A percentile compares a stretch with the other conserved stretches of the same genome.
phyloP scores from a whole-genome alignment of 2,329 filamentous ascomycete genomes.

The Leptographium lundbergii region DNA sequence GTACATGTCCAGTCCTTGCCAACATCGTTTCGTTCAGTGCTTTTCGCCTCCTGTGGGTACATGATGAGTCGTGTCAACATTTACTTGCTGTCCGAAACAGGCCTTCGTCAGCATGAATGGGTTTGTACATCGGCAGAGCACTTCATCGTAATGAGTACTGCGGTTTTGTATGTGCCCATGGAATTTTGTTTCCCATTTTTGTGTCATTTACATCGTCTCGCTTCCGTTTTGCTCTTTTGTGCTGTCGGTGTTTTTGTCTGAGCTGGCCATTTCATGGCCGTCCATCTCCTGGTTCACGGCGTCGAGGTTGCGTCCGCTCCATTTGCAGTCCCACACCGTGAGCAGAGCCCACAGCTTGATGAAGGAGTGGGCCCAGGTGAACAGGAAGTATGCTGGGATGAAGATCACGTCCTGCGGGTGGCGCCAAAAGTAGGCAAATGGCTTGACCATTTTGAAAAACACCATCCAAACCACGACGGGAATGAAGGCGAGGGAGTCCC shows the following conservation, averaged over 20 bases:
- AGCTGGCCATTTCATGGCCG: background rate
- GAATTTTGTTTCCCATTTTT: background rate
- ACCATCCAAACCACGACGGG: slow-evolving; percentile 32
- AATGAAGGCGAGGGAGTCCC: background rate
- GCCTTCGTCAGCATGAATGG: no score
- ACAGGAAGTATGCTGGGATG: slow-evolving; percentile 36
- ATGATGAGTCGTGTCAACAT: no score
- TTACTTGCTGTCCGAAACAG: no score
- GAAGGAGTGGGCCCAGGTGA: slow-evolving; percentile 44
- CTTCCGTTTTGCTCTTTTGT: background rate
- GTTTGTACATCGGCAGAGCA: no score
- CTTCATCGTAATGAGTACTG: no score
- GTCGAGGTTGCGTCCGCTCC: slow-evolving; percentile 26
- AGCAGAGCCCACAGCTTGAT: slow-evolving; percentile 43
- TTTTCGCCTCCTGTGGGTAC: no score
- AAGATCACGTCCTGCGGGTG: slow-evolving; percentile 38
- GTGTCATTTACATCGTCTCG: background rate
- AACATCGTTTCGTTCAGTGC: no score
- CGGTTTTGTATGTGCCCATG: background rate
- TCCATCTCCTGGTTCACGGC: slow-evolving; percentile 6
- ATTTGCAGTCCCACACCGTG: slow-evolving; percentile 35
- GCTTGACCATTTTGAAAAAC: slow-evolving; percentile 43
- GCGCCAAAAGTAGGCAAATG: slow-evolving; percentile 35
- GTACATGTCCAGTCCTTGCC: no score
- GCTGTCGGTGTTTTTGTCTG: background rate